Percentiles rank a stretch among this genome's conserved stretches.
Conservation (phyloP, 202 grass and related monocot species). For the Panicum hallii region DNA sequence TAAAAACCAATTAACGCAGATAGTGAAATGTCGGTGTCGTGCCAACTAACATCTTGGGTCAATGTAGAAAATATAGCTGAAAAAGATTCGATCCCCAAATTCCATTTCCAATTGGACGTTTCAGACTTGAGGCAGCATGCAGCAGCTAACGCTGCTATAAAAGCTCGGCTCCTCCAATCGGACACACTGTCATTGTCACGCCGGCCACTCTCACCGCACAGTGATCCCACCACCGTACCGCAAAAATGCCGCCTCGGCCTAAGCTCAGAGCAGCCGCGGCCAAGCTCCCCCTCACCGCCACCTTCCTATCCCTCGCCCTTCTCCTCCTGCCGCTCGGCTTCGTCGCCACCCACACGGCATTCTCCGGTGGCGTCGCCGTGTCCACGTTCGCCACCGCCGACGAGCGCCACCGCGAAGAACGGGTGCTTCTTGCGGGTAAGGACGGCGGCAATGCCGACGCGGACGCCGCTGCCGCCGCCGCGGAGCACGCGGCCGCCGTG, state of each 20-base stretch:
- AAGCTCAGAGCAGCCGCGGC: slow-evolving; percentile 22
- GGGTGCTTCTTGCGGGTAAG: neutral
- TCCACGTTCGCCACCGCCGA: neutral
- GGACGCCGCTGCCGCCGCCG: neutral
- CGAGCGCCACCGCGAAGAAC: neutral
- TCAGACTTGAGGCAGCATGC: neutral
- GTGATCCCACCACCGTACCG: slow-evolving; percentile 28
- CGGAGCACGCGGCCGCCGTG: slow-evolving; percentile 49
- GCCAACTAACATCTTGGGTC: neutral
- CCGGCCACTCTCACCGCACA: neutral
- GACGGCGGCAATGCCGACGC: neutral
- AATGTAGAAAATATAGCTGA: neutral
- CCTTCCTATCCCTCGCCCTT: slow-evolving; percentile 1
- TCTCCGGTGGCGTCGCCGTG: slow-evolving; percentile 18
- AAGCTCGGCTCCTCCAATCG: slow-evolving; percentile 24
- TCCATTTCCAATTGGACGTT: neutral
- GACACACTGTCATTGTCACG: slow-evolving; percentile 38
- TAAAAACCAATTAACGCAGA: neutral
- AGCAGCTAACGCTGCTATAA: slow-evolving; percentile 21
- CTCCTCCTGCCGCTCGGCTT: slow-evolving; percentile 38
- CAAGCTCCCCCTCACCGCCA: slow-evolving; percentile 2
- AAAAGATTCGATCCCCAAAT: neutral
- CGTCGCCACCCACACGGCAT: slow-evolving; percentile 20
- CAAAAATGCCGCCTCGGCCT: slow-evolving; percentile 38
- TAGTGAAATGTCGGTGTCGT: neutral